Evolutionary conservation across 176 grass and related monocot genomes (phyloP).

Genomic region (Bothriochloa decipiens): DNA sequence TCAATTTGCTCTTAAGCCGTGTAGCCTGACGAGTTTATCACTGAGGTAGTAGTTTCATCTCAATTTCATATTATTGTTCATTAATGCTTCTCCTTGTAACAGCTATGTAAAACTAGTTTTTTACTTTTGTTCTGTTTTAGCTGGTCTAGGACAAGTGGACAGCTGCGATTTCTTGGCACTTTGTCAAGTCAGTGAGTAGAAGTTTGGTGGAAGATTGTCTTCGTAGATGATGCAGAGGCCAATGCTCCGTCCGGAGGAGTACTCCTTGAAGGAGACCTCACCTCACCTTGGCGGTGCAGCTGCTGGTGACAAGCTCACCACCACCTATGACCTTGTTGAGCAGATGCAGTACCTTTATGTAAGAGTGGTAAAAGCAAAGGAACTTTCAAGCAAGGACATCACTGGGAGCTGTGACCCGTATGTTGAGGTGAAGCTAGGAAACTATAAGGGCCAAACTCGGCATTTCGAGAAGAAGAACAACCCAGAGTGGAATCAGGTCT

Average conservation of each 20-base stretch:
- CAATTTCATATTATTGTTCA: background rate
- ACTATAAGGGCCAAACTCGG: conserved; percentile 63
- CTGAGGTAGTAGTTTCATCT: conserved; percentile 32
- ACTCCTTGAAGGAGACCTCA: conserved; percentile 75
- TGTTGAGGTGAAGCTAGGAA: conserved; percentile 75
- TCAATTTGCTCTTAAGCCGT: background rate
- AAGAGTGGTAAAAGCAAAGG: conserved; percentile 68
- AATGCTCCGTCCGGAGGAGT: conserved; percentile 56
- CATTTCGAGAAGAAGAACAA: conserved; percentile 69
- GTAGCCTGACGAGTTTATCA: conserved; percentile 29
- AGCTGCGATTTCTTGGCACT: background rate
- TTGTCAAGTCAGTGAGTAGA: background rate
- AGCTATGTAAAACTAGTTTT: background rate
- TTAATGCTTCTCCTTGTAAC: background rate
- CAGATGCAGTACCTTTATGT: conserved; percentile 86
- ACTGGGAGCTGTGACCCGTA: conserved; percentile 69
- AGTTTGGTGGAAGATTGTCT: conserved; percentile 21
- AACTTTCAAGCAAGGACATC: conserved; percentile 62
- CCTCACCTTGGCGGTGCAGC: conserved; percentile 65
- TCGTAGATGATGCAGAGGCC: conserved; percentile 70
- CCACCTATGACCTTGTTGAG: conserved; percentile 74
- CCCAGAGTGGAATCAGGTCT: conserved; percentile 81
- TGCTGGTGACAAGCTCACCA: conserved; percentile 67
- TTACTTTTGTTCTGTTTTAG: conserved; percentile 20
- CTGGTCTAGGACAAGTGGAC: conserved; percentile 8